These are phyloP conservation scores for Sapria himalayana DNA, from an alignment of 345 rosid species.

Conservation along the genomic window DNA sequence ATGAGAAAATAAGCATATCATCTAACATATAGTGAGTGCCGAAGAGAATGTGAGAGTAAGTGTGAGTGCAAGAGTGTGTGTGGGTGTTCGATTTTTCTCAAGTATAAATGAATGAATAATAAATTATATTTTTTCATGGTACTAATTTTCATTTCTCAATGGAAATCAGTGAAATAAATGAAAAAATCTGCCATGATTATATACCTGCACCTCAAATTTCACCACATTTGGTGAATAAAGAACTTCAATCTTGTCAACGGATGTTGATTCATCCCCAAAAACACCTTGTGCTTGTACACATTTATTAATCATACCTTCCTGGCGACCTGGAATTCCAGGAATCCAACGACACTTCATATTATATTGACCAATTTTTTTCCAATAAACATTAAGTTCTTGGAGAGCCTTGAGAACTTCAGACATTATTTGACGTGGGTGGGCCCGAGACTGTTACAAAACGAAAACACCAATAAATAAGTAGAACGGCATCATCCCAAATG, in stretches of 20 bases:
- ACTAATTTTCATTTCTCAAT: no score
- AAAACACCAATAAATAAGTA: neutral
- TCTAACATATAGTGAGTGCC: no score
- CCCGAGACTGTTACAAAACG: constrained; percentile 60
- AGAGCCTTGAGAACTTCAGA: constrained; percentile 66
- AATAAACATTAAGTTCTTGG: constrained; percentile 62
- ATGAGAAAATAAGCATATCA: no score
- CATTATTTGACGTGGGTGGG: constrained; percentile 86
- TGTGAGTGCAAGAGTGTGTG: no score
- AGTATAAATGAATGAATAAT: no score
- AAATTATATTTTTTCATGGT: no score
- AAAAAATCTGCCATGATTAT: no score
- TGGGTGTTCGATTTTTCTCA: no score
- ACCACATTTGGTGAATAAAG: constrained; percentile 34
- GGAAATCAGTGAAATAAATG: no score
- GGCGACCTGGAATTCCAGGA: constrained; percentile 31
- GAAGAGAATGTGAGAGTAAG: no score
- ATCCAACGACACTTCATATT: constrained; percentile 94
- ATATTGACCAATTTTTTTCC: constrained; percentile 95
- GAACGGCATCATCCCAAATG: neutral
- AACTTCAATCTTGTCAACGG: constrained; percentile 31
- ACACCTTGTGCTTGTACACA: constrained; percentile 25
- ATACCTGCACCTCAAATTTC: constrained; percentile 90
- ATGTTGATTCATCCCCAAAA: constrained; percentile 51
- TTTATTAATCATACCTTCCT: constrained; percentile 46